Base-by-base conservation (phyloP, 1,284 basidiomycete species). In the Mycosarcoma maydis region DNA sequence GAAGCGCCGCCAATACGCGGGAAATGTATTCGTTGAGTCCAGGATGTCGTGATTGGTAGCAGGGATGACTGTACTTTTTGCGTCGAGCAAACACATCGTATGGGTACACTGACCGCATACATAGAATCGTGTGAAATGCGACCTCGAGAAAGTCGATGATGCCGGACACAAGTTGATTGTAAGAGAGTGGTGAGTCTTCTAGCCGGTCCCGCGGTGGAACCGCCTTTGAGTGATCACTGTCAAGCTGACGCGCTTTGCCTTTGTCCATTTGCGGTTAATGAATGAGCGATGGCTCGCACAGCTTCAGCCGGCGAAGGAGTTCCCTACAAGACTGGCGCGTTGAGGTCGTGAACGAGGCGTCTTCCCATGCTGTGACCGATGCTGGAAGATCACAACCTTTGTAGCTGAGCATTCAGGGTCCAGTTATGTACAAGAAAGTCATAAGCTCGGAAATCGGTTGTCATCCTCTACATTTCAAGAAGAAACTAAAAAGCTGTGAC, bases 31-130 rank as follows among this genome's bases (percentile, higher is more conserved):
- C 88, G 73, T 91, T 90, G 43, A 98, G 84, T 24, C 87, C 87
- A 0, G 93, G 92, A 77, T 94, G 92, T 6, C 92, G 89, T 4
- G 91, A 92, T 83, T 96, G 92, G 78, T 90, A 96, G 19, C 95
- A 92, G 0, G 92, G 89, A 0, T 90, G 90, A 50, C 91, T 88
- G 82, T 94, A 95, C 80, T 92, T 94, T 81, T 90, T 90, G 44
- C 91, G 86, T 43, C 92, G 87, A 22, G 90, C 86, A 80, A 98
- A 98, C 13, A 95, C 85, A 30, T 92, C 90, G 9, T 88, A 85
- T 0, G 94, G 94, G 76, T 98, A 98, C 42, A 98, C 87, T 64
- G 90, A 88, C 22, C 94, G 89, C 22, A 94, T 88, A 77, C 92
- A 95, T 1, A 98, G 86, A 59, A 98, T 91, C 1, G 90, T 90